Evolutionary conservation across 495 filamentous ascomycete species (phyloP), one percentile per base, ranked within the genome.

Genomic region (Thozetella sp.): DNA sequence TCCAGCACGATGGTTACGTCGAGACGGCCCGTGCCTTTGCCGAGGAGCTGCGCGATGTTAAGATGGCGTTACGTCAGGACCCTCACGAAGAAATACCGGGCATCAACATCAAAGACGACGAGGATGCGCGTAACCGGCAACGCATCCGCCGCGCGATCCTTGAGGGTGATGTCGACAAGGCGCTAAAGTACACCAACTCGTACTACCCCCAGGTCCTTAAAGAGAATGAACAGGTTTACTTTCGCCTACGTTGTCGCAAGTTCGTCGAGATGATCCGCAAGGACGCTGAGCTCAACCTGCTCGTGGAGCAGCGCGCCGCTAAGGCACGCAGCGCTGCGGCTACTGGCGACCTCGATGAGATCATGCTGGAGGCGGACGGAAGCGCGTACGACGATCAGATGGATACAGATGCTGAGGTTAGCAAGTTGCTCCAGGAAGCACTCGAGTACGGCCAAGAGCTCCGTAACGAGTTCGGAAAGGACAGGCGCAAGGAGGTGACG

Each of bases 1-100:
- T 99, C 6, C 90, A 92, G 37, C 95, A 97, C 66, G 96, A 98
- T 69, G 96, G 95, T 56, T 98, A 97, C 63, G 88, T 97, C n/a
- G 94, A 97, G 58, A 96, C 95, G 6, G 93, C 93, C 17, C 85
- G 87, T 60, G 92, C 90, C 0, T 98, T 99, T 74, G 87, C 90
- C 6, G 83, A 89, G 67, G 96, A 98, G 68, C 87, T 96, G 3
- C 86, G 86, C 34, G 77, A 79, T 19, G 93, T 96, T 70, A 85
- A 87, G 58, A 74, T 75, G 58, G 84, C 88, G 9, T 72, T 96
- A 25, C 81, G 82, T 54, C 77, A 83, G 53, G 83, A 83, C 56
- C 73, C 78, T 17, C 73, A 76, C 23, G 75, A 81, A 13, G 71
- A 81, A 1, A 63, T 89, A 43, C 78, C 84, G 57, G 81, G 84